Evolutionary conservation across 2,329 filamentous ascomycete species (phyloP).

Genomic region (Balansia obtecta): DNA sequence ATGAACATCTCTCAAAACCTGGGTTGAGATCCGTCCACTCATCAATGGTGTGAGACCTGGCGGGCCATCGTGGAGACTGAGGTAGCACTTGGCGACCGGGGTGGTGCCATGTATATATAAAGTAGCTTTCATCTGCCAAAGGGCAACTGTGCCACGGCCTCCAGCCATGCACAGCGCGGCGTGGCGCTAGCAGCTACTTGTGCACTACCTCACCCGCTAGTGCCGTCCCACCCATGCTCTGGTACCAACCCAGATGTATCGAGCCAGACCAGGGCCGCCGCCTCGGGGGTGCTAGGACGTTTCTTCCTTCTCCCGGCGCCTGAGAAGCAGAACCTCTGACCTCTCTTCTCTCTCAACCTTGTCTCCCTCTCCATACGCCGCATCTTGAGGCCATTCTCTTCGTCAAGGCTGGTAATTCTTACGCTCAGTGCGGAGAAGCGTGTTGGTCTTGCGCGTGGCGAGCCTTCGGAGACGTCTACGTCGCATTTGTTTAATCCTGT

Average conservation of each 20-base stretch:
- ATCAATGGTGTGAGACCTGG: conserved; percentile 26
- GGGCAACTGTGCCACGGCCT: background rate
- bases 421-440: background rate
- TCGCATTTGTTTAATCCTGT: background rate
- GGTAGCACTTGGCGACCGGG: conserved; percentile 20
- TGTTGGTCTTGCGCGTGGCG: background rate
- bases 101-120: conserved; percentile 20
- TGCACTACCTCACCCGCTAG: conserved; percentile 16
- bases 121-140: conserved; percentile 13
- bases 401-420: conserved; percentile 12
- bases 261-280: conserved; percentile 23
- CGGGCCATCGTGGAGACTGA: conserved; percentile 24
- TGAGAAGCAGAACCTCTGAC: conserved; percentile 23
- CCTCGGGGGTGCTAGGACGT: conserved; percentile 25
- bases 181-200: conserved; percentile 15
- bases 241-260: conserved; percentile 21
- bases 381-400: conserved; percentile 14
- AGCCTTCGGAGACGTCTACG: background rate
- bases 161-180: background rate
- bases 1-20: conserved; percentile 21
- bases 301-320: conserved; percentile 25
- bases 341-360: conserved; percentile 22
- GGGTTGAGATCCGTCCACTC: conserved; percentile 26
- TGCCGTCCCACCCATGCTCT: conserved; percentile 24
- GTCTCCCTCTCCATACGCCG: conserved; percentile 17